phyloP scores from a whole-genome alignment of 805 yeast species.

The Saturnispora dispora region DNA sequence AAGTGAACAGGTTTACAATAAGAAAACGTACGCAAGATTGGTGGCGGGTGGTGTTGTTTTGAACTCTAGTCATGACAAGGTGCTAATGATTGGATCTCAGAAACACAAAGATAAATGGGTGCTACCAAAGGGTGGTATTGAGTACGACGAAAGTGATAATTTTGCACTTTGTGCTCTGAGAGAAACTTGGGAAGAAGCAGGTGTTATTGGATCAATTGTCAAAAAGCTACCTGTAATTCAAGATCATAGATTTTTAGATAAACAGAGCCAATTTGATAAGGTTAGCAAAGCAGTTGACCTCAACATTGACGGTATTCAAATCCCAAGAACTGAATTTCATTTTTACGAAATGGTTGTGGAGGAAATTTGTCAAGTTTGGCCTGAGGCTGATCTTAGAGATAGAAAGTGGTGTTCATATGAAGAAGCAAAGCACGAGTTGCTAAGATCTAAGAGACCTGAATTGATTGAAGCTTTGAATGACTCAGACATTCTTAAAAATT shows the following conservation, averaged over 20 bases:
- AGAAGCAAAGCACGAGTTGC: slow-evolving; percentile 56
- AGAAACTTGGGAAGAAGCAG: slow-evolving; percentile 98
- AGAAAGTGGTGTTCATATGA: slow-evolving; percentile 68
- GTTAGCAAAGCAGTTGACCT: slow-evolving; percentile 15
- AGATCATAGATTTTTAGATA: slow-evolving; percentile 35
- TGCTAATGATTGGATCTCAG: slow-evolving; percentile 71
- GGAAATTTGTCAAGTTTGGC: slow-evolving; percentile 56
- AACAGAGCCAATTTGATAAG: slow-evolving; percentile 12
- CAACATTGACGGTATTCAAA: slow-evolving; percentile 16
- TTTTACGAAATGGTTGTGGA: slow-evolving; percentile 69
- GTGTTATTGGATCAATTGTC: slow-evolving; percentile 58
- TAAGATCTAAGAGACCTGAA: slow-evolving; percentile 55
- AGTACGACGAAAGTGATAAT: slow-evolving; percentile 58
- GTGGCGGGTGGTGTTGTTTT: slow-evolving; percentile 91
- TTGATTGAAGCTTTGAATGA: slow-evolving; percentile 52
- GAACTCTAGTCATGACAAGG: slow-evolving; percentile 44
- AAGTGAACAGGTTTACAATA: slow-evolving; percentile 48
- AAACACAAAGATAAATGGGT: slow-evolving; percentile 70
- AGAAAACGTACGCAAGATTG: slow-evolving; percentile 62
- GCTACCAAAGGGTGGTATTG: slow-evolving; percentile 94
- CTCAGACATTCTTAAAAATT: slow-evolving; percentile 40
- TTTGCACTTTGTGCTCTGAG: slow-evolving; percentile 52
- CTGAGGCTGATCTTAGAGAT: slow-evolving; percentile 55
- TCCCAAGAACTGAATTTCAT: slow-evolving; percentile 79
- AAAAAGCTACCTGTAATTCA: slow-evolving; percentile 53